Conservation (phyloP, 1,284 basidiomycete genomes). For the Porogramme epimiltina region DNA sequence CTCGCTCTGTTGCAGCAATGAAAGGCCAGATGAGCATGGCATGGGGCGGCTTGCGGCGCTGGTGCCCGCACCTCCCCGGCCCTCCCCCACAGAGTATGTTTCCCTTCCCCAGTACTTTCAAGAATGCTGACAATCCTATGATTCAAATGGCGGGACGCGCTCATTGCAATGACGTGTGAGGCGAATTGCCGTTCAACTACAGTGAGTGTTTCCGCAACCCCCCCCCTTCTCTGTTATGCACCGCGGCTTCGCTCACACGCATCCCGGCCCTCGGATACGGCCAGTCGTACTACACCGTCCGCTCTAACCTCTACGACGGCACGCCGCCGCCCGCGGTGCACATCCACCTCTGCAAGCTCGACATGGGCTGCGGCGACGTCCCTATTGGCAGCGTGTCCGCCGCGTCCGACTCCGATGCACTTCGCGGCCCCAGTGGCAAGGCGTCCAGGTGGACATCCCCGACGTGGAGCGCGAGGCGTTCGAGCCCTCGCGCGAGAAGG, state of each 20-base stretch:
- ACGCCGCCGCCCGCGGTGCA: slow-evolving; percentile 86
- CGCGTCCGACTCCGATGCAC: slow-evolving; percentile 31
- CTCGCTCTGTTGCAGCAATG: background rate
- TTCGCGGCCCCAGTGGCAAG: slow-evolving; percentile 29
- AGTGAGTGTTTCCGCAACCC: too few relatives aligned
- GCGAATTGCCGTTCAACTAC: too few relatives aligned
- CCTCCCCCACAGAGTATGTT: too few relatives aligned
- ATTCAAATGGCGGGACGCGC: too few relatives aligned
- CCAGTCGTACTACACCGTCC: slow-evolving; percentile 85
- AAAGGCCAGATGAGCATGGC: background rate
- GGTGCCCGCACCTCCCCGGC: background rate
- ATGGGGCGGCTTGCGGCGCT: background rate
- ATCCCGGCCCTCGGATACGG: slow-evolving; percentile 74
- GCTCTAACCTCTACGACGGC: slow-evolving; percentile 85
- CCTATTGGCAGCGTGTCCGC: slow-evolving; percentile 62
- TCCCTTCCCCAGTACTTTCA: too few relatives aligned
- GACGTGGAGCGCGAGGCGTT: slow-evolving; percentile 72
- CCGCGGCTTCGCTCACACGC: slow-evolving; percentile 41
- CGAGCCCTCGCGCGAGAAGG: slow-evolving; percentile 89
- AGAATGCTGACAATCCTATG: too few relatives aligned
- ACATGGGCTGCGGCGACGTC: slow-evolving; percentile 57
- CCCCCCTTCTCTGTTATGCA: too few relatives aligned
- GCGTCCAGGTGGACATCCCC: slow-evolving; percentile 61
- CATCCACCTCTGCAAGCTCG: slow-evolving; percentile 81
- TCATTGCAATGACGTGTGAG: too few relatives aligned